Percentiles rank a stretch among this genome's conserved stretches.
Evolutionary conservation across 2,329 filamentous ascomycete genomes (phyloP).

Genomic region (Fusarium coffeatum): DNA sequence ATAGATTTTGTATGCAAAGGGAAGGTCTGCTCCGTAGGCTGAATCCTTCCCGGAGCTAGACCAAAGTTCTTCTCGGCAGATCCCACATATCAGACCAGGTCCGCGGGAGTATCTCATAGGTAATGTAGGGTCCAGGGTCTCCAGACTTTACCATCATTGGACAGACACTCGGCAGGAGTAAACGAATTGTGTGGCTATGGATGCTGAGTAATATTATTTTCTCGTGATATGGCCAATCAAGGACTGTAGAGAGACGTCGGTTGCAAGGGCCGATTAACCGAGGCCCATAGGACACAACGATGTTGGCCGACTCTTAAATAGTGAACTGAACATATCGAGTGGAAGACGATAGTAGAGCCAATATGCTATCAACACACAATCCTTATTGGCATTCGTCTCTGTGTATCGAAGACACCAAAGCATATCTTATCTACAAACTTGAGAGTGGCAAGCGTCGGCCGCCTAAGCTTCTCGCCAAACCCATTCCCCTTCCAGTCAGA

Average conservation of each 20-base stretch:
- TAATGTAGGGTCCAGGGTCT: too few relatives aligned
- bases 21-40: neutral
- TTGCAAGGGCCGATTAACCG: neutral
- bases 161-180: too few relatives aligned
- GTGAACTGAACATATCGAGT: too few relatives aligned
- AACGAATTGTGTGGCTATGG: neutral
- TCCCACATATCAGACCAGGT: neutral
- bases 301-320: neutral
- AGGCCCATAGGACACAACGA: neutral
- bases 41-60: neutral
- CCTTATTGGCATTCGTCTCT: accelerated
- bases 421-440: too few relatives aligned
- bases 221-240: neutral
- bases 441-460: neutral
- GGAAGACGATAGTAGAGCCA: too few relatives aligned
- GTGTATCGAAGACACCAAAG: too few relatives aligned
- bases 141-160: too few relatives aligned
- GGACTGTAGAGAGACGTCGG: accelerated
- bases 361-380: neutral
- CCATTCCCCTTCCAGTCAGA: neutral
- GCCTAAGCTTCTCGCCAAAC: neutral
- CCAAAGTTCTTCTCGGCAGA: neutral
- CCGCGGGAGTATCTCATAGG: neutral
- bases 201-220: neutral
- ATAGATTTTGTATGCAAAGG: neutral